phyloP scores from a whole-genome alignment of 441 rosid species.

The Erysimum cheiri region DNA sequence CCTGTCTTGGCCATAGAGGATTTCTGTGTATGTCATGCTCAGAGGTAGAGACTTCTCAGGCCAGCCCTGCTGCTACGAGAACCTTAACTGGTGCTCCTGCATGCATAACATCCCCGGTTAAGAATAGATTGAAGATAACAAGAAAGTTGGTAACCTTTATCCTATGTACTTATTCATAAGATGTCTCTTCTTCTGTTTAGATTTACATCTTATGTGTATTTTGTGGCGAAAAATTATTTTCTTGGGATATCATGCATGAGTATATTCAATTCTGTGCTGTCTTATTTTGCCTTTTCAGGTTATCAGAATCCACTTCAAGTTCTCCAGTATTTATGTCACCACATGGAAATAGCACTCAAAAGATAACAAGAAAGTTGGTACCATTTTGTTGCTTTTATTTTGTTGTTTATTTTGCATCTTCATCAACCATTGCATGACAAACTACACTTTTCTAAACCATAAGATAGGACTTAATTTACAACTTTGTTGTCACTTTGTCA shows the following conservation, averaged over 20 bases:
- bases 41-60: conserved; percentile 57
- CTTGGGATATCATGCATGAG: conserved; percentile 20
- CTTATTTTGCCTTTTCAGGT: conserved; percentile 53
- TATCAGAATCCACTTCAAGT: conserved; percentile 48
- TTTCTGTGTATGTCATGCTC: conserved; percentile 78
- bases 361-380: conserved; percentile 54
- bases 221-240: conserved; percentile 1
- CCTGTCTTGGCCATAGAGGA: conserved; percentile 74
- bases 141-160: conserved; percentile 59
- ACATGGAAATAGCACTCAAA: conserved; percentile 56
- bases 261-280: conserved; percentile 23
- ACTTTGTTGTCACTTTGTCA: conserved; percentile 21
- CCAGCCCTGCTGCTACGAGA: conserved; percentile 43
- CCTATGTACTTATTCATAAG: conserved; percentile 32
- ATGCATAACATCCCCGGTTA: conserved; percentile 50
- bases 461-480: conserved; percentile 24
- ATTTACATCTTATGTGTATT: conserved; percentile 19
- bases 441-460: conserved; percentile 23
- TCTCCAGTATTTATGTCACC: conserved; percentile 46
- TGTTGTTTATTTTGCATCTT: conserved; percentile 48
- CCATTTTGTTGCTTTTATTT: conserved; percentile 30
- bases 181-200: conserved; percentile 9
- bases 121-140: conserved; percentile 52
- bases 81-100: conserved; percentile 52
- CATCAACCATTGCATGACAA: conserved; percentile 45